Evolutionary conservation across 257 asterid genomes (phyloP).

Genomic region (Sherardia arvensis): DNA sequence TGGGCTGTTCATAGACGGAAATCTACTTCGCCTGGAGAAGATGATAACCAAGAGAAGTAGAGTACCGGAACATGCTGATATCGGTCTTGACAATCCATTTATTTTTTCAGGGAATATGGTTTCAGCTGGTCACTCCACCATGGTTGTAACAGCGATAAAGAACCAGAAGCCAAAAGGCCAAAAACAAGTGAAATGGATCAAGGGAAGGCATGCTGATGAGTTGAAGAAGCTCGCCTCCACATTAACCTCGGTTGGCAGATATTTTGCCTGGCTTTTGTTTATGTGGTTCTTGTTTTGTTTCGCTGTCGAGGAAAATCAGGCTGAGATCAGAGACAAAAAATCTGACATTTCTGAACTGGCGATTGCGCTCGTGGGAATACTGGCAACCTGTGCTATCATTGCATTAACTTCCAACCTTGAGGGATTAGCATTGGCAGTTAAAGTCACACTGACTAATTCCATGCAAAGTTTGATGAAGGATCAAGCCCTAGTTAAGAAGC

Average conservation of each 20-base stretch:
- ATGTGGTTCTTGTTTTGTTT: constrained; percentile 7
- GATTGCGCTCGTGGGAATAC: constrained; percentile 10
- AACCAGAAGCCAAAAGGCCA: constrained; percentile 1
- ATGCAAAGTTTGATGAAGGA: constrained; percentile 8
- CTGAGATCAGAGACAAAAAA: neutral
- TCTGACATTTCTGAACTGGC: constrained; percentile 1
- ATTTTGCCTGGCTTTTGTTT: constrained; percentile 5
- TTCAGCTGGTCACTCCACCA: constrained; percentile 6
- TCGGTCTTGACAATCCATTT: constrained; percentile 9
- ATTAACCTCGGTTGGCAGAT: neutral
- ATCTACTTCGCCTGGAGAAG: constrained; percentile 1
- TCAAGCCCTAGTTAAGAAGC: neutral
- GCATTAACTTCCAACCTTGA: constrained; percentile 15
- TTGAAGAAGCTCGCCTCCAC: neutral
- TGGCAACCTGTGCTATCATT: constrained; percentile 14
- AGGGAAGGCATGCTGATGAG: constrained; percentile 5
- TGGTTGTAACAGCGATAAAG: constrained; percentile 13
- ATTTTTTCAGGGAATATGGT: constrained; percentile 8
- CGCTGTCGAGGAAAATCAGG: neutral
- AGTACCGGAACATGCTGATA: neutral
- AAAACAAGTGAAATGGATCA: neutral
- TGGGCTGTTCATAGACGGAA: constrained; percentile 14
- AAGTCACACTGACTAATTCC: constrained; percentile 12
- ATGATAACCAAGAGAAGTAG: neutral
- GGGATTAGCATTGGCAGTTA: constrained; percentile 12